Evolutionary conservation across 2,329 filamentous ascomycete genomes (phyloP).

Genomic region (Sporothrix pseudoabietina): DNA sequence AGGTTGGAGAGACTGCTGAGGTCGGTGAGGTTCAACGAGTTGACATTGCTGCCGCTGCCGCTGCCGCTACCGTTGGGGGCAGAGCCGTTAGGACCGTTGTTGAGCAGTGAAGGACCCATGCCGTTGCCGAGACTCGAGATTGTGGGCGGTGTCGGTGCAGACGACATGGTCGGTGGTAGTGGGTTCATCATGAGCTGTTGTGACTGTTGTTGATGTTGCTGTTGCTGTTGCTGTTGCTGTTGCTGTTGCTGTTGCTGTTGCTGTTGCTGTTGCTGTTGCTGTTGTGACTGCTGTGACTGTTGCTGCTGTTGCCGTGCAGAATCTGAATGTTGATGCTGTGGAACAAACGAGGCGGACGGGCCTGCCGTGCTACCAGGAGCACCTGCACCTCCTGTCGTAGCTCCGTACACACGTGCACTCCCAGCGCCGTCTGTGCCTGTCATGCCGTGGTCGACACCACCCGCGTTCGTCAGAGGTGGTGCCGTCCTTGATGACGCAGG

Average conservation of each 20-base stretch:
- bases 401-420: not conserved
- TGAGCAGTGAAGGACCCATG: not conserved
- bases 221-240: not conserved
- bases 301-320: not conserved
- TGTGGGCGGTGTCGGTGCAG: not conserved
- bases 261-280: not conserved
- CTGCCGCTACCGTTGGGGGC: not conserved
- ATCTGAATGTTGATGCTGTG: slow-evolving; percentile 9
- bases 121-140: not conserved
- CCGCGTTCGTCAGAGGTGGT: too few species aligned
- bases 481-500: too few species aligned
- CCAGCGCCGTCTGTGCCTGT: not conserved
- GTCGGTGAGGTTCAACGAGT: slow-evolving; percentile 2
- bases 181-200: not conserved
- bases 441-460: not conserved
- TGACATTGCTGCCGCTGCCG: not conserved
- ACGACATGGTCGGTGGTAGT: not conserved
- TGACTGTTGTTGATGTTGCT: not conserved
- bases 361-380: not conserved
- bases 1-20: slow-evolving; percentile 14
- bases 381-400: not conserved
- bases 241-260: not conserved
- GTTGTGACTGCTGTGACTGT: too few species aligned
- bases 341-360: not conserved
- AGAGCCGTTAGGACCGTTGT: not conserved